Evolutionary conservation across 1,284 basidiomycete genomes (phyloP), one percentile per base, ranked within the genome.

Genomic region (Melampsora larici-populina): DNA sequence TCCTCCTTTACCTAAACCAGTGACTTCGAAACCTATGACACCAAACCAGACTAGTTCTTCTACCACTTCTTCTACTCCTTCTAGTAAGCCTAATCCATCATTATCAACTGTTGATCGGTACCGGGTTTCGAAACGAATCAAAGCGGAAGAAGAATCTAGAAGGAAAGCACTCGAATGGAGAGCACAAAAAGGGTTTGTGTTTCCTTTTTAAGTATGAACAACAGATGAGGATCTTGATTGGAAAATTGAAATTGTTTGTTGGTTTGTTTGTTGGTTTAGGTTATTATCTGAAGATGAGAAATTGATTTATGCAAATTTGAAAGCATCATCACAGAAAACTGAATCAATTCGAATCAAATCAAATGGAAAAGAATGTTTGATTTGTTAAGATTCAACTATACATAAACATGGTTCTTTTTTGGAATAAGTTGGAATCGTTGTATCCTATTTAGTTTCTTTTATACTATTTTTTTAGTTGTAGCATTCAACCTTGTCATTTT

Each of bases 111-210:
- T 58, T 24, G 55, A 58, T 29, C 55, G 55, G 18, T 29, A 24
- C 8, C 55, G 55, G 8, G 55, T 58, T 29, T 29, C 21, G 55
- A 58, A 58, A 29, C 55, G 55, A 8, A 8, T 24, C 1, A 58
- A 58, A 58, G 55, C 55, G n/a, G 55, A 58, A 58, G 55, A 58
- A 58, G 55, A 58, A 58, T 58, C 55, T 24, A n/a, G 55, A 15
- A 58, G 55, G 55, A 58, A 58, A 58, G 55, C 55, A n/a, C 55
- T 58, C 7, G 55, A 58, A 58, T 58, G 55, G 55, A n/a, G 55
- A 24, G 55, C 55, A n/a, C 55, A 58, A 18, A 58, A 58, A 58
- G 55, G 55, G 55, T 58, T 1, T 1, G 40, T 43, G 40, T 8
- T 43, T 43, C 40, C 8, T 36, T 8, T 36, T n/a, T n/a, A n/a